phyloP scores from a whole-genome alignment of 257 asterid species.

The Solanum etuberosum region DNA sequence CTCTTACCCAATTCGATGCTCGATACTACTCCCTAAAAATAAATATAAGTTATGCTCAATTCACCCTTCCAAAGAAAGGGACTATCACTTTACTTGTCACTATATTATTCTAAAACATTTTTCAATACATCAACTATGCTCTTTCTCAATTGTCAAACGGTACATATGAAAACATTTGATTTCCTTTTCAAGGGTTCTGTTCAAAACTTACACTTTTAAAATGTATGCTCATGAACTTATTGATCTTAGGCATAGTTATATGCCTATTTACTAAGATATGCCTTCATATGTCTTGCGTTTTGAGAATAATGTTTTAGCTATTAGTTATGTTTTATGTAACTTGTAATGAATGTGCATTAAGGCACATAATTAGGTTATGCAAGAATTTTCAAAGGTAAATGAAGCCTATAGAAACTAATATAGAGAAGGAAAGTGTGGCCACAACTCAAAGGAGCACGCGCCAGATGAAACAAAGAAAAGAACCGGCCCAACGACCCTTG shows the following conservation, averaged over 20 bases:
- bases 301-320: too few relatives aligned
- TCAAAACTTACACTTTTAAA: background rate
- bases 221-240: too few relatives aligned
- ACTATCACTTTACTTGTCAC: background rate
- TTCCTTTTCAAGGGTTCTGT: background rate
- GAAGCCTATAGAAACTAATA: background rate
- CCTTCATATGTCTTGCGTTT: too few relatives aligned
- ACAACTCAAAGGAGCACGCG: background rate
- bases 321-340: too few relatives aligned
- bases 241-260: too few relatives aligned
- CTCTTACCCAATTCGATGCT: too few relatives aligned
- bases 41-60: too few relatives aligned
- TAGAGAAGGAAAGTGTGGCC: background rate
- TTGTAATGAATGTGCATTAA: background rate
- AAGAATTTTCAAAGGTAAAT: background rate
- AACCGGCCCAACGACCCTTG: background rate
- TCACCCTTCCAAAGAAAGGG: background rate
- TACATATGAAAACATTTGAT: background rate
- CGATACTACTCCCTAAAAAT: background rate
- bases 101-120: too few relatives aligned
- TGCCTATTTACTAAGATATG: too few relatives aligned
- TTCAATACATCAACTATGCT: background rate
- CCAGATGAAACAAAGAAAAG: too few relatives aligned
- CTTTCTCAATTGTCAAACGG: background rate
- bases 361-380: background rate